phyloP scores from a whole-genome alignment of 1,284 basidiomycete genomes.

The Exobasidium rhododendri region DNA sequence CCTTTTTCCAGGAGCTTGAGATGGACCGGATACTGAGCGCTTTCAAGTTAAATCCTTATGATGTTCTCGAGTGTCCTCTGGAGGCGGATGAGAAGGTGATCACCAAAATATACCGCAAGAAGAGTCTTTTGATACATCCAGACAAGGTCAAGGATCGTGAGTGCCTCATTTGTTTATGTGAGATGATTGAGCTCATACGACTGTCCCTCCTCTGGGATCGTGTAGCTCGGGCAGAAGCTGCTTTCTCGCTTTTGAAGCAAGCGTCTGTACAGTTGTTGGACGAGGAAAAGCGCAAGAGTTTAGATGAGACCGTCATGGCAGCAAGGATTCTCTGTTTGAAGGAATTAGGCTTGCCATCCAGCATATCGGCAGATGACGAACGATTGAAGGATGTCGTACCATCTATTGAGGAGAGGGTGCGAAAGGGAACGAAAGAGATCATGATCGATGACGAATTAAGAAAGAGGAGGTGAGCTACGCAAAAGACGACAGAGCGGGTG shows the following conservation, averaged over 20 bases:
- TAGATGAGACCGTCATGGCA: constrained; percentile 55
- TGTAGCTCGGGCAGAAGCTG: constrained; percentile 58
- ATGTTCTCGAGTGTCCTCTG: constrained; percentile 60
- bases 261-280: constrained; percentile 55
- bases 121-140: constrained; percentile 62
- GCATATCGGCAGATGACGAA: constrained; percentile 55
- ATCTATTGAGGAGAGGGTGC: constrained; percentile 57
- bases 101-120: constrained; percentile 61
- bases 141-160: constrained; percentile 61
- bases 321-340: constrained; percentile 55
- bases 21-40: constrained; percentile 59
- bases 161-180: no score
- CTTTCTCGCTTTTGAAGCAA: constrained; percentile 63
- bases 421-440: constrained; percentile 59
- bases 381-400: constrained; percentile 55
- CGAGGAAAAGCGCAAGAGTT: constrained; percentile 45
- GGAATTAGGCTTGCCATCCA: constrained; percentile 42
- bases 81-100: constrained; percentile 59
- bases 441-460: constrained; percentile 62
- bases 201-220: neutral
- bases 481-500: no score
- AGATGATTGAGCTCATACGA: no score
- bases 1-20: constrained; percentile 55
- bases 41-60: constrained; percentile 63
- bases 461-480: constrained; percentile 53